These are phyloP conservation scores for Dactylellina leptospora DNA, from an alignment of 2,329 filamentous ascomycete species.

Conservation along the genomic window DNA sequence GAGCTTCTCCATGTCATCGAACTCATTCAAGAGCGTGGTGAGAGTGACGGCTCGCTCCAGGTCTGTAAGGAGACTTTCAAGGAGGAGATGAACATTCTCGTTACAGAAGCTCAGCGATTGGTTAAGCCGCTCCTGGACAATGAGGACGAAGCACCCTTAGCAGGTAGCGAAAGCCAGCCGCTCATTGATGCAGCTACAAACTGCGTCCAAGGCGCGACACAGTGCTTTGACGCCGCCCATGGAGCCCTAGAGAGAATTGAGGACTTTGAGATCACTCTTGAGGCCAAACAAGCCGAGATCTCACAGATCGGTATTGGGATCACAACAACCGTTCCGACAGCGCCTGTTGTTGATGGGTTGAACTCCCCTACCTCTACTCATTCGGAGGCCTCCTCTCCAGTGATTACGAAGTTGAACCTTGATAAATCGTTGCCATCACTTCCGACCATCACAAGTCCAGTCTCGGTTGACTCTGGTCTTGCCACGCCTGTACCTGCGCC, in stretches of 20 bases:
- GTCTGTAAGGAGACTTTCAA: slow-evolving; percentile 21
- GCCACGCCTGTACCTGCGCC: slow-evolving; percentile 21
- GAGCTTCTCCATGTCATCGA: slow-evolving; percentile 37
- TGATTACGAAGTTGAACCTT: slow-evolving; percentile 35
- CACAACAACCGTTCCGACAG: slow-evolving; percentile 45
- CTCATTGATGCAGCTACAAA: slow-evolving; percentile 73
- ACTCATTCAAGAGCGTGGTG: slow-evolving; percentile 38
- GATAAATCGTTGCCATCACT: slow-evolving; percentile 39
- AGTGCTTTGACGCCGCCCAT: slow-evolving; percentile 88
- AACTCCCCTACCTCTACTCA: slow-evolving; percentile 9
- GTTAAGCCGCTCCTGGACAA: slow-evolving; percentile 44
- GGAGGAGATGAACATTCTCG: slow-evolving; percentile 39
- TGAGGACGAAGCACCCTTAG: slow-evolving; percentile 45
- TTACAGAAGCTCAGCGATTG: slow-evolving; percentile 42
- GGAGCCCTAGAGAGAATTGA: slow-evolving; percentile 86
- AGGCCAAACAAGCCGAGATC: slow-evolving; percentile 10
- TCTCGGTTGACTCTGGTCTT: slow-evolving; percentile 8
- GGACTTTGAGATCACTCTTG: slow-evolving; percentile 76
- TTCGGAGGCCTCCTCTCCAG: slow-evolving; percentile 34
- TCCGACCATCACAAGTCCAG: slow-evolving; percentile 24
- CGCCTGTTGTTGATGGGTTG: slow-evolving; percentile 49
- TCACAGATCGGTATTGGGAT: slow-evolving; percentile 52
- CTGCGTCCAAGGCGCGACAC: slow-evolving; percentile 88
- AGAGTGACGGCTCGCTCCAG: slow-evolving; percentile 17
- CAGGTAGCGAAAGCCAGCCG: slow-evolving; percentile 48